Conservation (phyloP, 768 basidiomycete genomes). For the Suillus subluteus region DNA sequence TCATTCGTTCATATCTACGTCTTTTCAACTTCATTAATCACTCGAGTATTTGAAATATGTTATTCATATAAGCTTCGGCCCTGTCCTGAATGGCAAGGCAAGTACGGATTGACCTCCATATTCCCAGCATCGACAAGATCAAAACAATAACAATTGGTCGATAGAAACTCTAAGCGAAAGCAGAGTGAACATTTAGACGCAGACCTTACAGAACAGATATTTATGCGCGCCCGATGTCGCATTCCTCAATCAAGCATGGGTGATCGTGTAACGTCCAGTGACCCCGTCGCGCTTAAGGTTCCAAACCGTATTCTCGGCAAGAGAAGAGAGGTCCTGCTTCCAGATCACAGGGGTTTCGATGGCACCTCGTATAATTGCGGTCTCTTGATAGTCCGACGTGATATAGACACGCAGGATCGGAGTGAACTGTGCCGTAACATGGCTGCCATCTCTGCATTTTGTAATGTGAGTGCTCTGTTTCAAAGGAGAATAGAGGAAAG, state of each 20-base stretch:
- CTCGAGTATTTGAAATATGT: no score
- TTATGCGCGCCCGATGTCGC: neutral
- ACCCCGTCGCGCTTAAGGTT: neutral
- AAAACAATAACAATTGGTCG: no score
- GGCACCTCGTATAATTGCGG: neutral
- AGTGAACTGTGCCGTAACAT: conserved; percentile 1
- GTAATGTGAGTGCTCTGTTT: neutral
- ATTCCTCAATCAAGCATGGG: neutral
- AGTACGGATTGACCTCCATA: no score
- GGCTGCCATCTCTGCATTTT: neutral
- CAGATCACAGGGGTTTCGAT: conserved; percentile 5
- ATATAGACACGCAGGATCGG: conserved; percentile 6
- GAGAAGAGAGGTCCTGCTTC: neutral
- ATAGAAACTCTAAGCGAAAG: no score
- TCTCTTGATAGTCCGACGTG: conserved; percentile 10
- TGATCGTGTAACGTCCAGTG: neutral
- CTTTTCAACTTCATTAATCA: no score
- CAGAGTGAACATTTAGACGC: neutral
- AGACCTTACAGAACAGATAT: no score
- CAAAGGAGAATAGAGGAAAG: neutral
- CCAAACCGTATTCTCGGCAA: neutral
- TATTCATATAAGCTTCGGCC: no score
- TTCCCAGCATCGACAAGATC: no score
- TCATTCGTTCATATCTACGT: no score
- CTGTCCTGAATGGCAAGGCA: no score